These are phyloP conservation scores for Jatropha curcas DNA, from an alignment of 345 rosid species.

Conservation along the genomic window DNA sequence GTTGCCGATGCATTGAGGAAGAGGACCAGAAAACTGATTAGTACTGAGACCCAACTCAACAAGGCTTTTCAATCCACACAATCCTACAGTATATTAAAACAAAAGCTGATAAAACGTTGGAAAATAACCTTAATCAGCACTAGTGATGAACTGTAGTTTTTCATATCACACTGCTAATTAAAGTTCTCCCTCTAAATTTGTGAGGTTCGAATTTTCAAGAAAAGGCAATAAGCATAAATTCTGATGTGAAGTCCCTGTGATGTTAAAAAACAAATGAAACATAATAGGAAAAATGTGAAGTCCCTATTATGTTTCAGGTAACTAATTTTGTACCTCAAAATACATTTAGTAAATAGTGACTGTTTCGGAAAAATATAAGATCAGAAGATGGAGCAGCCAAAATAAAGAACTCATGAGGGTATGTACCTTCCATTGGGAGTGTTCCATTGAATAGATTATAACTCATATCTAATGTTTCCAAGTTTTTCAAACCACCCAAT, in stretches of 20 bases:
- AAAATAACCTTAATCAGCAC: too few relatives aligned
- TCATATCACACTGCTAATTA: too few relatives aligned
- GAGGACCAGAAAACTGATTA: constrained; percentile 2
- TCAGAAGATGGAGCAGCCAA: too few relatives aligned
- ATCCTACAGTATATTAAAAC: neutral
- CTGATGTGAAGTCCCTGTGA: neutral
- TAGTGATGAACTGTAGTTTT: neutral
- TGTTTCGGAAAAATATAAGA: too few relatives aligned
- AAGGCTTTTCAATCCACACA: neutral
- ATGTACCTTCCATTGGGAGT: neutral
- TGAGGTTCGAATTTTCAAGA: neutral
- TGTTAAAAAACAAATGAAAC: too few relatives aligned
- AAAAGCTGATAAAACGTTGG: neutral
- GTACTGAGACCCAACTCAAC: neutral
- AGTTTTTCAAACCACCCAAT: neutral
- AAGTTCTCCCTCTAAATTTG: neutral
- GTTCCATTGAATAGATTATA: neutral
- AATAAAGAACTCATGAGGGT: neutral
- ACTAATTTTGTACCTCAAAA: neutral
- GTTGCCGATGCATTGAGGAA: constrained; percentile 11
- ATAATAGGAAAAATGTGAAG: too few relatives aligned
- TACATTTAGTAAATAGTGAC: too few relatives aligned
- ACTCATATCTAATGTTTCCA: constrained; percentile 15
- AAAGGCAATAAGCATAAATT: neutral
- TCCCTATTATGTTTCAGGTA: neutral